Base-by-base conservation (phyloP, 2,329 filamentous ascomycete species). In the Chrysoporthe cubensis region DNA sequence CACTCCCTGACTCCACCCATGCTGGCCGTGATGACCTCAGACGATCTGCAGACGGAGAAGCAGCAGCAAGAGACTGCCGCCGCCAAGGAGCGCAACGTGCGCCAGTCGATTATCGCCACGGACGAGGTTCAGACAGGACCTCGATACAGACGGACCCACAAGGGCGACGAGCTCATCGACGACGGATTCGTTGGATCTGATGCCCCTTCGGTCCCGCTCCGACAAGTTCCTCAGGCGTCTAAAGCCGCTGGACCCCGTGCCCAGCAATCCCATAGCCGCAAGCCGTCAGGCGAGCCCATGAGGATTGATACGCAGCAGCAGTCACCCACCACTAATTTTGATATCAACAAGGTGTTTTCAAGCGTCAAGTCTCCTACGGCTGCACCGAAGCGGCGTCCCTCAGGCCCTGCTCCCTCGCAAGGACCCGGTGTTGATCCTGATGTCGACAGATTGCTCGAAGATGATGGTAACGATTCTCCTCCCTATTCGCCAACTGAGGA, bases 21-120 rank as follows among this genome's bases (percentile, higher is more conserved):
- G 66, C 84, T 99, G 58, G 92, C 93, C n/a, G 87, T 87, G 64
- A 97, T 99, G 96, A 90, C 88, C 16, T 88, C 91, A 1, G 92
- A 96, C 75, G 93, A 97, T 75, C 92, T 99, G 84, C 94, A 94
- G 1, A 97, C 92, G 66, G 92, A 96, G 71, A 94, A 98, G 77
- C 85, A 94, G 75, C 93, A 97, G 77, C 86, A 86, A 40, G 87
- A 93, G 76, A 91, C 88, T 34, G 91, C 91, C 18, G 88, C 90
- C 73, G 89, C 95, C 84, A 91, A 91, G 77, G 91, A 92, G 62
- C 87, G 88, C 69, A 88, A 89, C 0, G 92, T 96, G 75, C 92
- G 94, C 74, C 92, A 95, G 77, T 92, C 95, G 58, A 94, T 96
- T 59, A 86, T 97, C 44, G 89, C 95, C 69, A 87, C 93, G 16